Conservation (phyloP, 1,284 basidiomycete species). For the Tilletia indica region DNA sequence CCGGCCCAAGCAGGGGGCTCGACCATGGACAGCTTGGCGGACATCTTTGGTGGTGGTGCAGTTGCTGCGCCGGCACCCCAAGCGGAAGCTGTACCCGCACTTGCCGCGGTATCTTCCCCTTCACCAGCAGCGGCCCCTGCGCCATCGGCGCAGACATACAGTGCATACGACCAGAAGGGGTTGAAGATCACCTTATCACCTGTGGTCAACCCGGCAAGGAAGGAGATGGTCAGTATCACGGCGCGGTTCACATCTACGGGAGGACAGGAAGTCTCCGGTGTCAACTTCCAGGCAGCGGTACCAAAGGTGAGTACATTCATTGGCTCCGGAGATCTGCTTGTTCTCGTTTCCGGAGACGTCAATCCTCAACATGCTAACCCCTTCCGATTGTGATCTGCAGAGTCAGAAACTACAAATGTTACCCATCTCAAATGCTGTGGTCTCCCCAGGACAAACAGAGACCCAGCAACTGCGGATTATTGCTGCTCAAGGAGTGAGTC, state of each 20-base stretch:
- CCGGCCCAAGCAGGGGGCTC: constrained; percentile 21
- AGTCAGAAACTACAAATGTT: constrained; percentile 98
- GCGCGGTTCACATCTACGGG: constrained; percentile 77
- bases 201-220: constrained; percentile 71
- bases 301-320: constrained; percentile 69
- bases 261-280: constrained; percentile 57
- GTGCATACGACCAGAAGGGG: constrained; percentile 86
- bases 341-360: no score
- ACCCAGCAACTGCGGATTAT: constrained; percentile 93
- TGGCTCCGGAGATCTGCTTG: no score
- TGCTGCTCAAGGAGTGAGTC: constrained; percentile 78
- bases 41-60: constrained; percentile 49
- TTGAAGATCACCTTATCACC: constrained; percentile 86
- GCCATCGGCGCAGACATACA: constrained; percentile 67
- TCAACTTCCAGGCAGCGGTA: constrained; percentile 96
- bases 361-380: neutral
- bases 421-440: constrained; percentile 83
- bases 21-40: constrained; percentile 21
- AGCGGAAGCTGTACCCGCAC: constrained; percentile 36
- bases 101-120: constrained; percentile 31
- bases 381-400: constrained; percentile 58
- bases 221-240: constrained; percentile 83
- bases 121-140: constrained; percentile 57
- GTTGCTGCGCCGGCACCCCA: constrained; percentile 62
- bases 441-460: constrained; percentile 76